Percentiles rank a stretch among this genome's conserved stretches.
These are phyloP conservation scores for Coniferiporia sulphurascens DNA, from an alignment of 1,284 basidiomycete species.

Conservation along the genomic window DNA sequence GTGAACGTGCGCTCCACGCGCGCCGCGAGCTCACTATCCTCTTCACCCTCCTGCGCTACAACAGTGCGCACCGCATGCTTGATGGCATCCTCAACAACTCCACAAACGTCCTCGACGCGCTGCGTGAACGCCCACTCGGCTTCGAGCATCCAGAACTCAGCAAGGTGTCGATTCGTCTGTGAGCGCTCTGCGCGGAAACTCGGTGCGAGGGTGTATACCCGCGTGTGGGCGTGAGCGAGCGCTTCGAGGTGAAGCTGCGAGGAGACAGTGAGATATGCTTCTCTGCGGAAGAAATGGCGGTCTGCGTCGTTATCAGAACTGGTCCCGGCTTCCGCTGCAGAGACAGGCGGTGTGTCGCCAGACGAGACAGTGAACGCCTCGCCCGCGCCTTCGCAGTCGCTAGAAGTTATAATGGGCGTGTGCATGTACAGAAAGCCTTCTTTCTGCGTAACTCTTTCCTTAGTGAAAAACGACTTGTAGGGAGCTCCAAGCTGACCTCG, in stretches of 20 bases:
- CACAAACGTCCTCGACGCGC: conserved; percentile 54
- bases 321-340: conserved; percentile 15
- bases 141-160: conserved; percentile 99
- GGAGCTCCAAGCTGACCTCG: conserved; percentile 41
- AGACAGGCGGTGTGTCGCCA: conserved; percentile 21
- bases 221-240: conserved; percentile 68
- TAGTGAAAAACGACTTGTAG: background rate
- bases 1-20: conserved; percentile 33
- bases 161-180: conserved; percentile 86
- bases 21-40: conserved; percentile 23
- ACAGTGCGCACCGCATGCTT: conserved; percentile 38
- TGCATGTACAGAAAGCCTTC: conserved; percentile 79
- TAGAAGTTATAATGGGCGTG: conserved; percentile 85
- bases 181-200: conserved; percentile 91
- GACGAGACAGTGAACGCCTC: conserved; percentile 77
- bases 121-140: conserved; percentile 75
- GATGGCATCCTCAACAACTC: conserved; percentile 65
- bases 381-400: conserved; percentile 97
- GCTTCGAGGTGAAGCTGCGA: conserved; percentile 96
- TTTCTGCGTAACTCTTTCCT: conserved; percentile 34
- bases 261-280: conserved; percentile 90
- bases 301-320: conserved; percentile 13
- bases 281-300: conserved; percentile 62
- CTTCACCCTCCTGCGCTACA: conserved; percentile 35
- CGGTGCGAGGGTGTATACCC: conserved; percentile 89